Conservation (phyloP, 345 rosid genomes). For the Anastatica hierochuntica region DNA sequence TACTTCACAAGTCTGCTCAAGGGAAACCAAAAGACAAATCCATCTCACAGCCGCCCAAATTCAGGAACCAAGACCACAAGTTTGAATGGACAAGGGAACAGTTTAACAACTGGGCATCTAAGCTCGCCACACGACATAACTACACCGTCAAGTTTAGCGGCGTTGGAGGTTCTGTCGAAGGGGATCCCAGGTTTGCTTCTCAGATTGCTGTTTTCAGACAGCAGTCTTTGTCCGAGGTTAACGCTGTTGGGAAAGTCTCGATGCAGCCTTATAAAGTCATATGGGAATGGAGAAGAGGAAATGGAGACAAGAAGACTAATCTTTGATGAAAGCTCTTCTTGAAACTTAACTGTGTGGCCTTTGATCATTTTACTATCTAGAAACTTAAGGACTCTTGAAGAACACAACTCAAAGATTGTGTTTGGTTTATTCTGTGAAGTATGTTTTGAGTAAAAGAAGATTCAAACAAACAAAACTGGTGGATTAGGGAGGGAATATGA, state of each 20-base stretch:
- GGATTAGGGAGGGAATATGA: neutral
- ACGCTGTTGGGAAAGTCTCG: neutral
- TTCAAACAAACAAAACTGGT: too few relatives aligned
- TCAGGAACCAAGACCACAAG: constrained; percentile 94
- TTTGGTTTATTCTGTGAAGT: too few relatives aligned
- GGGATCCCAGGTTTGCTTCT: constrained; percentile 36
- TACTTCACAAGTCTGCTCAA: constrained; percentile 46
- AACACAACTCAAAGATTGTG: too few relatives aligned
- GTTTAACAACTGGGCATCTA: constrained; percentile 62
- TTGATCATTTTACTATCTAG: too few relatives aligned
- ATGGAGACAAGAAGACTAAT: neutral
- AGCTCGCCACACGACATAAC: constrained; percentile 43
- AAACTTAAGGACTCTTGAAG: too few relatives aligned
- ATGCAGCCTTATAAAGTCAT: constrained; percentile 31
- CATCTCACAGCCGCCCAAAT: constrained; percentile 39
- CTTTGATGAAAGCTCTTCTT: neutral
- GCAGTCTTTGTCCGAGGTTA: neutral
- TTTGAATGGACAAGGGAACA: constrained; percentile 96
- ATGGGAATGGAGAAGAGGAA: constrained; percentile 57
- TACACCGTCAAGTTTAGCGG: constrained; percentile 79
- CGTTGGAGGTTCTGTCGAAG: constrained; percentile 68
- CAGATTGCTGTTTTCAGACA: constrained; percentile 55
- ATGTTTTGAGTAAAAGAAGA: too few relatives aligned
- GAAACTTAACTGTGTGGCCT: too few relatives aligned
- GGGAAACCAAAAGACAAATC: constrained; percentile 35